Percentiles rank a stretch among this genome's conserved stretches.
Evolutionary conservation across 1,284 basidiomycete species (phyloP).

Genomic region (Ganoderma meredithae): DNA sequence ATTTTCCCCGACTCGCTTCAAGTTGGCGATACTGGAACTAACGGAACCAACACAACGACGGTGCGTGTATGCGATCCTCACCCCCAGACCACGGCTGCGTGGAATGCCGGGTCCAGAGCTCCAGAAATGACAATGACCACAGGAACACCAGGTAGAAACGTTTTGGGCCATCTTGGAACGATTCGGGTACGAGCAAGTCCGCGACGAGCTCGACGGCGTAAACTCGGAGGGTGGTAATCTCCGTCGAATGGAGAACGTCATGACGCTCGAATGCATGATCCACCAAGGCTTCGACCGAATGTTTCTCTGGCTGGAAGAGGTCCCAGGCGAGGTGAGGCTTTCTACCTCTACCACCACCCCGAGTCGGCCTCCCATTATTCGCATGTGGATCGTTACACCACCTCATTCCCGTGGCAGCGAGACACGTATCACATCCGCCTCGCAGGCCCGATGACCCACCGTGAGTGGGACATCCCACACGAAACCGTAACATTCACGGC

Average conservation of each 20-base stretch:
- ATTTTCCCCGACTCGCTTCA: background rate
- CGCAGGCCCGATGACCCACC: background rate
- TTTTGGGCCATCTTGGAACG: background rate
- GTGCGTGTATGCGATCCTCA: background rate
- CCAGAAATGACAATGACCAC: background rate
- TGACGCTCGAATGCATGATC: conserved; percentile 36
- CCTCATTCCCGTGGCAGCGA: background rate
- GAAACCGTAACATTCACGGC: background rate
- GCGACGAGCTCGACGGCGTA: background rate
- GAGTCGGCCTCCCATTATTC: background rate
- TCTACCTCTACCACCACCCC: background rate
- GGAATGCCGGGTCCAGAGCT: background rate
- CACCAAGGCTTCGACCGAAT: conserved; percentile 39
- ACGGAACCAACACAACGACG: background rate
- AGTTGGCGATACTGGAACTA: background rate
- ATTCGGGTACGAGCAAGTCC: background rate
- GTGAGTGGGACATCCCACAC: background rate
- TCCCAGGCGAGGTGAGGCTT: conserved; percentile 13
- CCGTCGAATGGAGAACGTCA: conserved; percentile 42
- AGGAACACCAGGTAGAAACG: background rate
- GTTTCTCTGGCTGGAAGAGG: conserved; percentile 39
- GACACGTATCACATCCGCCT: background rate
- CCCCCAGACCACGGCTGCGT: background rate
- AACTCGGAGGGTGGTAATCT: conserved; percentile 14
- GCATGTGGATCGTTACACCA: background rate